Evolutionary conservation across 176 grass and related monocot genomes (phyloP), one percentile per base, ranked within the genome.

Genomic region (Stipa capillata): DNA sequence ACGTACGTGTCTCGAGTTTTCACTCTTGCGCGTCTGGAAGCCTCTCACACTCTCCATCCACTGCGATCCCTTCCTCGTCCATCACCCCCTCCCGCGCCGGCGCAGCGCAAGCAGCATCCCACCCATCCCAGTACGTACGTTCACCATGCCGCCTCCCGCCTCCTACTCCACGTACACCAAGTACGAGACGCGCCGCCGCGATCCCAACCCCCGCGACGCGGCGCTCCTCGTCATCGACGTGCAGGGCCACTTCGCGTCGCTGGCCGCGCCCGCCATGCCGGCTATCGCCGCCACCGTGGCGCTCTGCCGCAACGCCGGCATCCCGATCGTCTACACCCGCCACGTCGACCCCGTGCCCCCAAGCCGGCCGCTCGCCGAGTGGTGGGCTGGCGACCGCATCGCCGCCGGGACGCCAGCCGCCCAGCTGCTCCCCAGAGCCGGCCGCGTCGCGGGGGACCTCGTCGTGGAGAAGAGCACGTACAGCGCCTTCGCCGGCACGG

Each of bases 381-480:
- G 92, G 92, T 94, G 91, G 91, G 47, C 82, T 8, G 82, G 74
- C 14, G 88, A 90, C 76, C 69, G 49, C 34, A 94, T 88, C 65
- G 9, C 70, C 83, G 88, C 80, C 49, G 88, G 92, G 69, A 91
- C 86, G 57, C 79, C 86, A 0, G 88, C 36, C 16, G 71, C 83
- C 28, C 83, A 89, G 81, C 89, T 94, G 75, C 89, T 94, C 70
- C 80, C 83, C 1, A 72, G 40, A 4, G 11, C 75, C 0, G 89
- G 86, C 24, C 65, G 76, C 37, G 51, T 2, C 27, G 18, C 28
- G 8, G 76, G 56, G 49, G 83, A 91, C 79, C 80, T 75, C 36
- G 81, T 94, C 16, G 61, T 91, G 72, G 79, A 89, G 74, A 94
- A 94, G 81, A 23, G 25, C 63, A 91, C 89, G 55, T 91, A 94